Evolutionary conservation across 148 eudicot genomes (phyloP).

Genomic region (Suaeda aralocaspica): DNA sequence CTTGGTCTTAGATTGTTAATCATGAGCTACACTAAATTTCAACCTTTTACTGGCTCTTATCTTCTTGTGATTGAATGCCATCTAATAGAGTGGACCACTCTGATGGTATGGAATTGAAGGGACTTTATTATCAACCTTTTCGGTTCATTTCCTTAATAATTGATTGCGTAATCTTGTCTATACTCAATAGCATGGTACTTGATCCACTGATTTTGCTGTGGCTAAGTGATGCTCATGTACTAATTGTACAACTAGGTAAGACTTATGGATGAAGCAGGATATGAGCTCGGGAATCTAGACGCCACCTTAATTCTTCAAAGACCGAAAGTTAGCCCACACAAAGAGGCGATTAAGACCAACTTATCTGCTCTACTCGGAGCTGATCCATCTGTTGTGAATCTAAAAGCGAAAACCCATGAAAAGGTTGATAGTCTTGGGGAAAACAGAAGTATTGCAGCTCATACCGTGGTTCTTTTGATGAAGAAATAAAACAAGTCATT

Average conservation of each 20-base stretch:
- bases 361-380: conserved; percentile 77
- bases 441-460: conserved; percentile 95
- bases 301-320: conserved; percentile 88
- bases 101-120: background rate
- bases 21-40: background rate
- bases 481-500: conserved; percentile 41
- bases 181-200: too few species aligned
- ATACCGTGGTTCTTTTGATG: conserved; percentile 82
- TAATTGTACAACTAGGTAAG: conserved; percentile 53
- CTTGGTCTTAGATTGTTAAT: background rate
- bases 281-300: conserved; percentile 88
- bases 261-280: conserved; percentile 92
- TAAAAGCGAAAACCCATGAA: conserved; percentile 95
- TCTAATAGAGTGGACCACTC: background rate
- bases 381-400: conserved; percentile 72
- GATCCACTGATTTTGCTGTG: background rate
- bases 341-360: conserved; percentile 70
- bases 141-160: too few species aligned
- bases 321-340: conserved; percentile 91
- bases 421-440: conserved; percentile 98
- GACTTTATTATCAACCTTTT: too few species aligned
- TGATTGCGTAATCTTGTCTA: too few species aligned
- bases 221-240: conserved; percentile 16
- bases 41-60: background rate
- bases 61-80: background rate